Evolutionary conservation across 768 basidiomycete genomes (phyloP).

Genomic region (Trametes cingulata): DNA sequence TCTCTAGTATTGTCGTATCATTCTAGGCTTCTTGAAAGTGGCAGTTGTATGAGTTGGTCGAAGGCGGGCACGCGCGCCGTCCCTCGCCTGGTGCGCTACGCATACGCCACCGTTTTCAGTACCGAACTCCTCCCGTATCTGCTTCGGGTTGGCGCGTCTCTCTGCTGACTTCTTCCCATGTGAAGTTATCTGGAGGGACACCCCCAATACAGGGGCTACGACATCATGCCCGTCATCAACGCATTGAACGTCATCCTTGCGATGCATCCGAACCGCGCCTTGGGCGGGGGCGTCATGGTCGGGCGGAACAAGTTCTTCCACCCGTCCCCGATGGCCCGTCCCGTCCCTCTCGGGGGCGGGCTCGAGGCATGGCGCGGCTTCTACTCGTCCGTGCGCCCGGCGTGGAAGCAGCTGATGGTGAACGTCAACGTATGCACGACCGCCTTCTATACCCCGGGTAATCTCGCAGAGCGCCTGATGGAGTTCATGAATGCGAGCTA

Average conservation of each 20-base stretch:
- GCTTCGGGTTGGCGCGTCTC: conserved; percentile 6
- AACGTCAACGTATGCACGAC: conserved; percentile 56
- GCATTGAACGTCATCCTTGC: conserved; percentile 53
- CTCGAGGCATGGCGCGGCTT: conserved; percentile 61
- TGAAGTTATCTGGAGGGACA: conserved; percentile 49
- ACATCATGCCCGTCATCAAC: conserved; percentile 47
- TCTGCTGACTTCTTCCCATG: conserved; percentile 9
- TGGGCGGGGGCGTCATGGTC: conserved; percentile 49
- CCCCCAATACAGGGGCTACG: conserved; percentile 43
- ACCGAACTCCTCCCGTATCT: not conserved
- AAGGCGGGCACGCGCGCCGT: conserved; percentile 5
- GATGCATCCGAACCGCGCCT: conserved; percentile 41
- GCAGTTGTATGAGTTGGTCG: conserved; percentile 17
- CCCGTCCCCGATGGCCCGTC: conserved; percentile 31
- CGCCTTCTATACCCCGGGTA: conserved; percentile 46
- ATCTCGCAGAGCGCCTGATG: conserved; percentile 45
- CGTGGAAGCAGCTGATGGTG: conserved; percentile 49
- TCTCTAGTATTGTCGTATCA: not conserved
- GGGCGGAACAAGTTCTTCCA: conserved; percentile 59
- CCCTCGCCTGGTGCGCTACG: conserved; percentile 17
- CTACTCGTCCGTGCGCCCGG: conserved; percentile 42
- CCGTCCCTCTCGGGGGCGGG: conserved; percentile 47
- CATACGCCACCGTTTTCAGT: not conserved
- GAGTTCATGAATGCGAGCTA: conserved; percentile 50
- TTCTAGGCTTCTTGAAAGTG: conserved; percentile 1